phyloP scores from a whole-genome alignment of 2,329 filamentous ascomycete genomes.

The Exophiala calicioides region DNA sequence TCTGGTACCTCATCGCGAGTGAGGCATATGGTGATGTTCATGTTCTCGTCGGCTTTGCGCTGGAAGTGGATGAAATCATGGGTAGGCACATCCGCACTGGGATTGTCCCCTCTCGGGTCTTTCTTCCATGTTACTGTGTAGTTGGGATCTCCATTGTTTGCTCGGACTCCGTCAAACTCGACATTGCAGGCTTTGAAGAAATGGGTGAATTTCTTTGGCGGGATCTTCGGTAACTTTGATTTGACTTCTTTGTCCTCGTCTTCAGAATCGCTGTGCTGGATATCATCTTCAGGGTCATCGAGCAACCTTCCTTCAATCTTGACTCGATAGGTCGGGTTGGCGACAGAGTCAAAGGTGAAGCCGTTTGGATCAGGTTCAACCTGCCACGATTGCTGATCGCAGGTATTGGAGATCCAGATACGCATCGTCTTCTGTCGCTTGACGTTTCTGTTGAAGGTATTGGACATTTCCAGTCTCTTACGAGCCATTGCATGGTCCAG shows the following conservation, averaged over 20 bases:
- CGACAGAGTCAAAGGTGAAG: slow-evolving; percentile 78
- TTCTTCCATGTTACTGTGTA: slow-evolving; percentile 80
- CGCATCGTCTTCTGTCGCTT: slow-evolving; percentile 84
- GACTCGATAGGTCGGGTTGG: slow-evolving; percentile 79
- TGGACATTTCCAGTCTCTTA: slow-evolving; percentile 87
- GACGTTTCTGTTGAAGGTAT: slow-evolving; percentile 71
- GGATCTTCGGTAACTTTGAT: slow-evolving; percentile 38
- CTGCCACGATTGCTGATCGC: slow-evolving; percentile 94
- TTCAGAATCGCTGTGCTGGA: slow-evolving; percentile 54
- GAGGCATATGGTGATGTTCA: slow-evolving; percentile 87
- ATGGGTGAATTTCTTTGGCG: slow-evolving; percentile 48
- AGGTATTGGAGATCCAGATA: slow-evolving; percentile 93
- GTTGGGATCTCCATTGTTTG: slow-evolving; percentile 45
- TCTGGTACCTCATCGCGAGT: slow-evolving; percentile 82
- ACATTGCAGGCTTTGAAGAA: slow-evolving; percentile 56
- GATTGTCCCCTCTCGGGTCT: too few species aligned
- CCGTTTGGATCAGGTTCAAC: slow-evolving; percentile 67
- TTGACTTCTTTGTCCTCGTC: slow-evolving; percentile 41
- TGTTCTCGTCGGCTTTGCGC: slow-evolving; percentile 86
- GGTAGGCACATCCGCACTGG: too few species aligned
- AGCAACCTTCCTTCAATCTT: slow-evolving; percentile 88
- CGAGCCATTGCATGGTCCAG: slow-evolving; percentile 92
- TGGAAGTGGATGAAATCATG: slow-evolving; percentile 92
- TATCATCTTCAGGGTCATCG: slow-evolving; percentile 63
- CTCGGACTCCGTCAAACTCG: slow-evolving; percentile 51